phyloP scores from a whole-genome alignment of 2,329 filamentous ascomycete species.

The Helicocarpus griseus region DNA sequence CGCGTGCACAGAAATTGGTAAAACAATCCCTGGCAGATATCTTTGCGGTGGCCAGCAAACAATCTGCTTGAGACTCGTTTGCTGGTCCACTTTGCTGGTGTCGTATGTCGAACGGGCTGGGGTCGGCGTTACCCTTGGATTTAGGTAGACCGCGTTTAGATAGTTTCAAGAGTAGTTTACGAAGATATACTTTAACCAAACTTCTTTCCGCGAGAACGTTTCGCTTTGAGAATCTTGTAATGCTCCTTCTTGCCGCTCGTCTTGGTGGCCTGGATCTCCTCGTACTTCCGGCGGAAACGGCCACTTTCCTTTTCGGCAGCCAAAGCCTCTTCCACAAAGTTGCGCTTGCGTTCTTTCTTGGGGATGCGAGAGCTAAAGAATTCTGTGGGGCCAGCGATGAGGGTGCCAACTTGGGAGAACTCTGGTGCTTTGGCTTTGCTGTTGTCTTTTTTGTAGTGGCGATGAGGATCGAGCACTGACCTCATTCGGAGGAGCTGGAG shows the following conservation, averaged over 20 bases:
- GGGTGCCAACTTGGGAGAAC: slow-evolving; percentile 79
- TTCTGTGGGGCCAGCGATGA: slow-evolving; percentile 81
- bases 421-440: slow-evolving; percentile 63
- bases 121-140: not conserved
- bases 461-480: slow-evolving; percentile 76
- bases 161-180: not conserved
- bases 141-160: not conserved
- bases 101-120: not conserved
- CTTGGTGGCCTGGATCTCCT: slow-evolving; percentile 72
- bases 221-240: slow-evolving; percentile 68
- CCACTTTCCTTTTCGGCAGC: slow-evolving; percentile 53
- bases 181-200: slow-evolving; percentile 7
- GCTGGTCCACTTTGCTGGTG: not conserved
- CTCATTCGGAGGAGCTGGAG: slow-evolving; percentile 84
- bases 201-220: slow-evolving; percentile 29
- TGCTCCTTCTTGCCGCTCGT: slow-evolving; percentile 79
- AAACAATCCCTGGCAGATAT: slow-evolving; percentile 23
- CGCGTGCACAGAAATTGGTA: slow-evolving; percentile 25
- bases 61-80: not conserved
- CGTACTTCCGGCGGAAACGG: slow-evolving; percentile 81
- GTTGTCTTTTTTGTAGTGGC: slow-evolving; percentile 80
- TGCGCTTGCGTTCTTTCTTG: slow-evolving; percentile 80
- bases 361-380: slow-evolving; percentile 71
- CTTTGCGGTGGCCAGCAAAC: slow-evolving; percentile 1
- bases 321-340: slow-evolving; percentile 76